A percentile compares a stretch with the other conserved stretches of the same genome.
Evolutionary conservation across 306 rosid genomes (phyloP).

Genomic region (Echinosophora koreensis): DNA sequence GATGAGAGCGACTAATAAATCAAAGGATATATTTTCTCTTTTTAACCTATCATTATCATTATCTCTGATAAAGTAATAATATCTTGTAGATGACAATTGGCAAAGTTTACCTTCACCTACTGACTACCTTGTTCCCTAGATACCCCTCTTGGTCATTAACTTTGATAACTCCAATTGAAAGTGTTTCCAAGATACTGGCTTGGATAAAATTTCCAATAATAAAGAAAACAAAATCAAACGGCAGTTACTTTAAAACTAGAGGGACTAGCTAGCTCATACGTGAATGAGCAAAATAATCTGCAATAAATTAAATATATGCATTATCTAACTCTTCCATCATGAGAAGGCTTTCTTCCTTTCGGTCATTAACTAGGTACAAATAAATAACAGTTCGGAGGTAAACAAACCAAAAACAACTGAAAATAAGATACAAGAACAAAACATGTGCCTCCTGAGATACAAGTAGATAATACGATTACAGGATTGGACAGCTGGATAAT

Average conservation of each 20-base stretch:
- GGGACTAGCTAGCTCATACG: not conserved
- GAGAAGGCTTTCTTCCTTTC: conserved; percentile 17
- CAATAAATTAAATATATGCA: not conserved
- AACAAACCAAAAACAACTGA: conserved; percentile 32
- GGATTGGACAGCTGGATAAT: conserved; percentile 10
- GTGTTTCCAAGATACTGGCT: not conserved
- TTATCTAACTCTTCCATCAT: not conserved
- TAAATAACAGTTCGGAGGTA: conserved; percentile 34
- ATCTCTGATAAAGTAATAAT: not conserved
- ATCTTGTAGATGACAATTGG: not conserved
- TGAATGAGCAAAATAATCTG: not conserved
- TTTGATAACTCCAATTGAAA: not conserved
- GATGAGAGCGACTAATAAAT: not conserved
- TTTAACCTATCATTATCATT: not conserved
- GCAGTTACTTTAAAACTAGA: not conserved
- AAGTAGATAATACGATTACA: conserved; percentile 36
- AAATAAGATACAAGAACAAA: conserved; percentile 29
- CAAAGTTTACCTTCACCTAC: not conserved
- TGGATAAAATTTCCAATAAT: not conserved
- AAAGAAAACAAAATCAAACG: not conserved
- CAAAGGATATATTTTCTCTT: no score
- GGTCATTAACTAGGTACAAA: not conserved
- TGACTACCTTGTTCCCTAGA: not conserved
- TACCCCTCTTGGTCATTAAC: not conserved
- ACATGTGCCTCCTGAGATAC: conserved; percentile 23